Conservation (phyloP, 2,329 filamentous ascomycete species). For the Hypoxylon sp. region DNA sequence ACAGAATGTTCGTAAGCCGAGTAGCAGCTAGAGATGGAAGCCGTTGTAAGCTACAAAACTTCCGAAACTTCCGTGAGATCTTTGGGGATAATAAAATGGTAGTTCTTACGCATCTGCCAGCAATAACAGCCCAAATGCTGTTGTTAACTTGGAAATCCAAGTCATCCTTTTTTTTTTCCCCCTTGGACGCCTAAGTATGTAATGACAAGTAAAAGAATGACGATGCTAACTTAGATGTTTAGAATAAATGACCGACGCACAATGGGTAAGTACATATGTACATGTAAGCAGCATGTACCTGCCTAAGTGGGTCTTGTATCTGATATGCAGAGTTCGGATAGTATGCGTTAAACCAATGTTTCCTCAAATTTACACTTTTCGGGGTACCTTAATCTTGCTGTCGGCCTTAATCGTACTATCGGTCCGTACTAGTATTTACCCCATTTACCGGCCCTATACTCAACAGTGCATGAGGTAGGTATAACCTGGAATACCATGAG, state of each 20-base stretch:
- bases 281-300: slow-evolving; percentile 4
- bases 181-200: slow-evolving; percentile 2
- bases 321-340: slow-evolving; percentile 22
- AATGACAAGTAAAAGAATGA: slow-evolving; percentile 3
- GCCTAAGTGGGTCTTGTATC: slow-evolving; percentile 15
- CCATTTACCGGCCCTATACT: slow-evolving; percentile 36
- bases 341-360: slow-evolving; percentile 34
- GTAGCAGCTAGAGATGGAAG: slow-evolving; percentile 78
- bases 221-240: slow-evolving; percentile 15
- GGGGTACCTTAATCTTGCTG: slow-evolving; percentile 16
- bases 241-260: slow-evolving; percentile 22
- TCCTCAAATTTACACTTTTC: slow-evolving; percentile 4
- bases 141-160: slow-evolving; percentile 78
- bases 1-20: slow-evolving; percentile 93
- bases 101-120: slow-evolving; percentile 86
- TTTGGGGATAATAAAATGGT: not conserved
- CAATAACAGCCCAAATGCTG: slow-evolving; percentile 81
- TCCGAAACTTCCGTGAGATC: not conserved
- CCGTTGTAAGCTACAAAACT: slow-evolving; percentile 33
- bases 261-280: not conserved
- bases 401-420: slow-evolving; percentile 32
- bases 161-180: slow-evolving; percentile 68
- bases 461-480: slow-evolving; percentile 26
- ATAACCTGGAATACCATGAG: slow-evolving; percentile 14
- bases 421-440: slow-evolving; percentile 38